These are phyloP conservation scores for Mariannaea sp. DNA, from an alignment of 2,329 filamentous ascomycete species.

Conservation along the genomic window DNA sequence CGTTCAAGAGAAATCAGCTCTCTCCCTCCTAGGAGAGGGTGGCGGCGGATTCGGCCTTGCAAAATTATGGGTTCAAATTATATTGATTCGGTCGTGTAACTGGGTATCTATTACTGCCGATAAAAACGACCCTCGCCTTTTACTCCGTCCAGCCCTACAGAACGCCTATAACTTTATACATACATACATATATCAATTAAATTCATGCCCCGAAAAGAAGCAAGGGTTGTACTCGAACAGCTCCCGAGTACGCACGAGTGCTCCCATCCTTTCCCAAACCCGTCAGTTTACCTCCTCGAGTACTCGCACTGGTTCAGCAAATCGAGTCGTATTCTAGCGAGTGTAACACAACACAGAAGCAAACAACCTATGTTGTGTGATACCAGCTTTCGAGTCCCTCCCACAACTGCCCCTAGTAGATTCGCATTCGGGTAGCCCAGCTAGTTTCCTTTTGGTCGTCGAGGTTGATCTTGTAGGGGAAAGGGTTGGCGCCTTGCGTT, in stretches of 20 bases:
- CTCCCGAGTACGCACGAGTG: neutral
- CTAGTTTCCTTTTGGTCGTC: slow-evolving; percentile 81
- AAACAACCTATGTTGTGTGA: neutral
- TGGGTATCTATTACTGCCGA: slow-evolving; percentile 32
- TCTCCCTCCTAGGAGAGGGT: no score
- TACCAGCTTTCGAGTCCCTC: neutral
- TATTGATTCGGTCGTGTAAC: slow-evolving; percentile 13
- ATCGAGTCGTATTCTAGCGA: no score
- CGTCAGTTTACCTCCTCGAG: no score
- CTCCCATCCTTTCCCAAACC: neutral
- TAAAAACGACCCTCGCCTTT: slow-evolving; percentile 13
- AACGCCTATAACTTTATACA: slow-evolving; percentile 27
- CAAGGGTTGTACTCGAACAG: no score
- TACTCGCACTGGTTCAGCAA: no score
- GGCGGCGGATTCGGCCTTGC: no score
- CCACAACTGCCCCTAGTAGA: slow-evolving; percentile 56
- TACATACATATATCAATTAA: no score
- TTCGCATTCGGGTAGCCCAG: slow-evolving; percentile 80
- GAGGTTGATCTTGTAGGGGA: slow-evolving; percentile 90
- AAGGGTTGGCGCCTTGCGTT: slow-evolving; percentile 90
- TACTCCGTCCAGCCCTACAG: slow-evolving; percentile 13
- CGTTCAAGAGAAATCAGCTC: no score
- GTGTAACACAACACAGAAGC: no score
- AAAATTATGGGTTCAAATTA: neutral
- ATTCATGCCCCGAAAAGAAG: no score